Evolutionary conservation across 129 eudicot species (phyloP), one percentile per base, ranked within the genome.

Genomic region (Solidago caesia): DNA sequence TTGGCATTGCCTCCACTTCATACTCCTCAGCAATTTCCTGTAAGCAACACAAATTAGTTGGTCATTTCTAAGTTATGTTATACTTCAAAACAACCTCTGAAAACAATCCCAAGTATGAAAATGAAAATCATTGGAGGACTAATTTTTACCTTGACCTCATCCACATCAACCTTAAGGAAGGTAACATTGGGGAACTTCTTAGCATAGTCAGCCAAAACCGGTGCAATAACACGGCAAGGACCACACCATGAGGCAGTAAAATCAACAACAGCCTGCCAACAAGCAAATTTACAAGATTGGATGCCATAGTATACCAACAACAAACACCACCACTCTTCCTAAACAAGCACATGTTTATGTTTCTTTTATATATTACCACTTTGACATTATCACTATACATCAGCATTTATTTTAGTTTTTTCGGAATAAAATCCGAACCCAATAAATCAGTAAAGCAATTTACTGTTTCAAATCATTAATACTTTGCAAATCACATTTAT

Each of bases 1-100:
- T 90, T 4, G 98, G 98, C 96, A 94, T 94, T 5, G 97, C 96
- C 74, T 85, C 93, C 45, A 94, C 84, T 0, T 68, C 43, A 66
- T 71, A 83, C 52, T 94, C 82, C 63, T 75, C 49, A 62, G 96
- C 87, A 69, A 94, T 79, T 13, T 48, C 47, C 96, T 92, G 87
- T 67, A 77, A 25, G 5, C 8, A 14, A 44, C 43, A 76, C 3
- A 39, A 7, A 7, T 15, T 3, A 7, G 26, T 52, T 47, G 4
- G 14, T 78, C 41, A 52, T 48, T 39, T 51, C 8, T 8, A 80
- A 2, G 3, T 58, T 41, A 80, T 5, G 3, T 58, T 41, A 4
- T 16, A 75, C 66, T 5, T 6, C 26, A 58, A 29, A 62, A 15
- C 13, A 21, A 48, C 11, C 21, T 16, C 33, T n/a, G 8, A 26